Base-by-base conservation (phyloP, 2,329 filamentous ascomycete genomes). In the Colletotrichum tabaci region DNA sequence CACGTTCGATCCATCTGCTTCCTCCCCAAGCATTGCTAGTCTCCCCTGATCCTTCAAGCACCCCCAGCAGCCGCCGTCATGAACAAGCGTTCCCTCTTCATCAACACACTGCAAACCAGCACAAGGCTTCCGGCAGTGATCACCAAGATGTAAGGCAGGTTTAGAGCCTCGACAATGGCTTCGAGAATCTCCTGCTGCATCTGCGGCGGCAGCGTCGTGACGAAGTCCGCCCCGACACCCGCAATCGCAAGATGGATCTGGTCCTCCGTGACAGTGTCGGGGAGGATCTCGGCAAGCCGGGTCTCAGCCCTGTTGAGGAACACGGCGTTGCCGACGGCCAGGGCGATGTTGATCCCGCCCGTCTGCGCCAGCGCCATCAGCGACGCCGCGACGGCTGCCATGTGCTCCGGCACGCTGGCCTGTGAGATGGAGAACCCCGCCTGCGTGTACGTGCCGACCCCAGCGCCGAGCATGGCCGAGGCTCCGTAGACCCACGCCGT, bases 51-150 rank as follows among this genome's bases (percentile, higher is more conserved):
- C 18, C 9, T 35, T 72, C 38, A 67, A 56, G 23, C 58, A 8
- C 60, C 70, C 9, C 67, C 58, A 0, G n/a, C 67, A n/a, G 40
- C 30, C 4, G 47, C 58, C 21, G 53, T 52, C 58, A 68, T 72
- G 42, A 72, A 73, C 21, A 73, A 49, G n/a, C 63, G 42, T n/a
- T 72, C 63, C 23, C 57, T 72, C 63, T 73, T 73, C 58, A 63
- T 72, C 7, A 71, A 26, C 18, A 73, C 15, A 18, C 67, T 67
- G 44, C 64, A 73, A 58, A 77, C 79, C 2, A 77, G 74, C 6
- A 82, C 82, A 9, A 77, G 74, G 2, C 83, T 83, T 10, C 82
- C 74, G 2, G 80, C 84, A 1, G 84, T 68, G 6, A 86, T 75
- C 6, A 84, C 77, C 9, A 74, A 49, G 18, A 72, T 73, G 53